Conservation (phyloP, 1,139 yeast genomes). For the Saccharomyces hybrid region DNA sequence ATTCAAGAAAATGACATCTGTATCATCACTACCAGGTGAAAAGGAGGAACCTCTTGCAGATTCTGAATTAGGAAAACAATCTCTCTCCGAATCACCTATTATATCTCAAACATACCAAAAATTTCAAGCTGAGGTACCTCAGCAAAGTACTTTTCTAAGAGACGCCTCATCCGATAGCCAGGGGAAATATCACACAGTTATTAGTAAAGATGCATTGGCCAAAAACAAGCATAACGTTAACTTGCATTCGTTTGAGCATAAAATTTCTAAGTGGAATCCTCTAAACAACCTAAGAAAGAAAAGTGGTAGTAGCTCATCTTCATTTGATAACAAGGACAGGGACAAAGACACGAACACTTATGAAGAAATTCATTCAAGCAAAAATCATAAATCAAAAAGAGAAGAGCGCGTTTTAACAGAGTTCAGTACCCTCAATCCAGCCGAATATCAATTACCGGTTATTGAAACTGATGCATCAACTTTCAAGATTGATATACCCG, state of each 20-base stretch:
- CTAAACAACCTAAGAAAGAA: constrained; percentile 23
- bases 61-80: background rate
- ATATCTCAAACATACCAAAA: constrained; percentile 17
- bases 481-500: constrained; percentile 24
- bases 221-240: constrained; percentile 16
- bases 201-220: constrained; percentile 16
- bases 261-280: constrained; percentile 26
- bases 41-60: constrained; percentile 1
- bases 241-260: constrained; percentile 20
- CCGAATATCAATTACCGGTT: constrained; percentile 22
- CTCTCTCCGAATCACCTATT: constrained; percentile 5
- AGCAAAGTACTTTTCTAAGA: constrained; percentile 4
- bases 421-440: constrained; percentile 12
- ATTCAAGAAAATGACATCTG: constrained; percentile 4
- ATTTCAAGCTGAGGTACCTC: constrained; percentile 18
- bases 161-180: constrained; percentile 3
- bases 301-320: constrained; percentile 11
- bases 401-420: constrained; percentile 10
- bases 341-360: background rate
- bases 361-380: background rate
- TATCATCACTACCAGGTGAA: background rate
- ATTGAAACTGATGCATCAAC: constrained; percentile 24
- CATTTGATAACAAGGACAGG: background rate
- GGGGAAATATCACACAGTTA: constrained; percentile 22
- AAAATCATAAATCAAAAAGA: constrained; percentile 3